A percentile compares a stretch with the other conserved stretches of the same genome.
Evolutionary conservation across 1,284 basidiomycete species (phyloP).

Genomic region (Cutaneotrichosporon cutaneum): DNA sequence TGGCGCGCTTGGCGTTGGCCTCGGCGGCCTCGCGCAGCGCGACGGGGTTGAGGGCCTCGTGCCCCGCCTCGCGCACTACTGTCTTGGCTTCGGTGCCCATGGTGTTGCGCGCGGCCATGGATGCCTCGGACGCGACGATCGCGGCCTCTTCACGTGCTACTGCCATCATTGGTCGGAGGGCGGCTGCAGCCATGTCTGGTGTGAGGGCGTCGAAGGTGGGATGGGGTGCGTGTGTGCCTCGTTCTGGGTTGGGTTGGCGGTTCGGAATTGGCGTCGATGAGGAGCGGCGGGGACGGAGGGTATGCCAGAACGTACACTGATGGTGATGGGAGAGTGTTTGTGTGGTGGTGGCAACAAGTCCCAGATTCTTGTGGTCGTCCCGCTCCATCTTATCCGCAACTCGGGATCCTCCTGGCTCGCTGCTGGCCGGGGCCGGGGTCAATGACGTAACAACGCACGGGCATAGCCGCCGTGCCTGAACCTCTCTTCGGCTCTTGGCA

Average conservation of each 20-base stretch:
- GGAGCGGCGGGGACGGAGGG: background rate
- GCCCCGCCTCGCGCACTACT: constrained; percentile 26
- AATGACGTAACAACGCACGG: no score
- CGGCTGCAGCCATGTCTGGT: constrained; percentile 23
- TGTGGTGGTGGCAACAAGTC: background rate
- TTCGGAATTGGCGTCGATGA: background rate
- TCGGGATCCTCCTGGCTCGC: no score
- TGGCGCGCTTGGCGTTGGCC: constrained; percentile 30
- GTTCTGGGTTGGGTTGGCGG: background rate
- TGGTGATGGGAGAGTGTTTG: background rate
- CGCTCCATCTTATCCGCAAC: no score
- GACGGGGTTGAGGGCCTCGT: constrained; percentile 38
- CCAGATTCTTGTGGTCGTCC: no score
- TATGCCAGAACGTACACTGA: background rate
- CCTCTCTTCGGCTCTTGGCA: no score
- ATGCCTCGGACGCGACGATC: constrained; percentile 34
- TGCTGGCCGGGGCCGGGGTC: no score
- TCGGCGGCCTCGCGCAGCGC: constrained; percentile 40
- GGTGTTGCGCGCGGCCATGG: constrained; percentile 30
- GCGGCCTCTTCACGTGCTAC: constrained; percentile 44
- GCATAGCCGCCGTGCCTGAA: no score
- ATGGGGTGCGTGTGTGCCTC: background rate
- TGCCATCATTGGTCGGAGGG: constrained; percentile 42
- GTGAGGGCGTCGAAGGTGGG: background rate
- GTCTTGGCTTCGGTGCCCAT: constrained; percentile 32